Conservation (phyloP, 768 basidiomycete genomes). For the Psilocybe azurescens region DNA sequence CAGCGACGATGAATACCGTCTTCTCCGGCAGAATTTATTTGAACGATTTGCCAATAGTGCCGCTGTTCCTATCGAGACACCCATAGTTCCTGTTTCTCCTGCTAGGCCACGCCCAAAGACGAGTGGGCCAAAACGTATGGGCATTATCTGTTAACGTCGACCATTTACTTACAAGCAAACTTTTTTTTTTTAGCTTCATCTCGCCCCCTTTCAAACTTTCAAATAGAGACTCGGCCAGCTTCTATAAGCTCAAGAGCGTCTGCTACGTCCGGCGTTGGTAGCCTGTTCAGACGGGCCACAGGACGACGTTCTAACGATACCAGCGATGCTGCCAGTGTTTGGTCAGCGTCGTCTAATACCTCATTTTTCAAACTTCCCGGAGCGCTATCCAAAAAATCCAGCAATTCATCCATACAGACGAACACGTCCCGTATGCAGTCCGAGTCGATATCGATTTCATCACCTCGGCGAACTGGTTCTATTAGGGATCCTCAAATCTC, state of each 20-base stretch:
- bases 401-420: constrained; percentile 52
- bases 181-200: constrained; percentile 29
- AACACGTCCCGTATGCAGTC: constrained; percentile 43
- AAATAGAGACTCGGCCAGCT: constrained; percentile 49
- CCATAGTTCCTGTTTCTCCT: constrained; percentile 63
- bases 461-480: constrained; percentile 45
- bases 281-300: constrained; percentile 56
- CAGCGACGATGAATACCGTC: constrained; percentile 86
- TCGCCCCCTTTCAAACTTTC: constrained; percentile 46
- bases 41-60: constrained; percentile 72
- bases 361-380: constrained; percentile 44
- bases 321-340: constrained; percentile 54
- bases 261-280: constrained; percentile 53
- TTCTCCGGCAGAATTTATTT: constrained; percentile 84
- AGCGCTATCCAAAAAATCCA: constrained; percentile 52
- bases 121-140: constrained; percentile 28
- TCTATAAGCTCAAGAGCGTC: constrained; percentile 61
- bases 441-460: constrained; percentile 45
- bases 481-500: constrained; percentile 31
- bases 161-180: constrained; percentile 2
- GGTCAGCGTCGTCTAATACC: constrained; percentile 41
- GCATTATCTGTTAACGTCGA: neutral
- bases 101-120: constrained; percentile 37
- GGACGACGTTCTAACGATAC: constrained; percentile 47
- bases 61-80: constrained; percentile 62